A percentile compares a stretch with the other conserved stretches of the same genome.
Conservation (phyloP, 2,329 filamentous ascomycete species). For the Eutypa lata region DNA sequence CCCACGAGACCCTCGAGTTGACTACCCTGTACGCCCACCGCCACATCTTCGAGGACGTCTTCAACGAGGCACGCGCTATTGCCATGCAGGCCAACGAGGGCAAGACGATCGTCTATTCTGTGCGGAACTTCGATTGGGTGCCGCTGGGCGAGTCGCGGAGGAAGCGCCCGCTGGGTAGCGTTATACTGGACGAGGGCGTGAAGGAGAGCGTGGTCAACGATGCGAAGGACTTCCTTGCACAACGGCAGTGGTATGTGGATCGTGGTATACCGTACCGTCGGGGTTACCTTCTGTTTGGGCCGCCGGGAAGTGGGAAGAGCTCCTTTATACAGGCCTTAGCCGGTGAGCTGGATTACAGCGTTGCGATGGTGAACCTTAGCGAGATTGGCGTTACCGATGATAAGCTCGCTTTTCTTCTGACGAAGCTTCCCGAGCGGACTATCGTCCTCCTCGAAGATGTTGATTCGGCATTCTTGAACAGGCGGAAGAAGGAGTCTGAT, state of each 20-base stretch:
- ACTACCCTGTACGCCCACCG: conserved; percentile 89
- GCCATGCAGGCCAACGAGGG: conserved; percentile 80
- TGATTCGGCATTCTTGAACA: conserved; percentile 84
- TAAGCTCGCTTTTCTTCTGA: conserved; percentile 79
- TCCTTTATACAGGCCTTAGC: conserved; percentile 95
- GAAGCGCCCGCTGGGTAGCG: conserved; percentile 84
- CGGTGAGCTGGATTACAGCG: conserved; percentile 87
- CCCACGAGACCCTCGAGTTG: conserved; percentile 90
- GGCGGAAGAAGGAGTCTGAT: conserved; percentile 71
- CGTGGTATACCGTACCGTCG: conserved; percentile 91
- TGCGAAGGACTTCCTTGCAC: conserved; percentile 75
- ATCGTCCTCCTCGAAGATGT: conserved; percentile 85
- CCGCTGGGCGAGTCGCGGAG: conserved; percentile 79
- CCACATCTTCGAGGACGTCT: conserved; percentile 85
- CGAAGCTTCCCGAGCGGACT: conserved; percentile 78
- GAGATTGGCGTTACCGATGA: conserved; percentile 90
- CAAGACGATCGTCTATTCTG: conserved; percentile 88
- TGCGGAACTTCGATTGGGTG: conserved; percentile 80
- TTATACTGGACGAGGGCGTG: conserved; percentile 84
- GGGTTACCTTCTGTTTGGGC: conserved; percentile 85
- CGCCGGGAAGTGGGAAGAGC: conserved; percentile 88
- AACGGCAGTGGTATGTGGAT: conserved; percentile 85
- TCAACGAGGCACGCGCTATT: conserved; percentile 79
- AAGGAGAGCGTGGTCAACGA: conserved; percentile 79
- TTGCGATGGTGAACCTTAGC: conserved; percentile 88